Base-by-base conservation (phyloP, 2,329 filamentous ascomycete genomes). In the Beauveria pseudobassiana region DNA sequence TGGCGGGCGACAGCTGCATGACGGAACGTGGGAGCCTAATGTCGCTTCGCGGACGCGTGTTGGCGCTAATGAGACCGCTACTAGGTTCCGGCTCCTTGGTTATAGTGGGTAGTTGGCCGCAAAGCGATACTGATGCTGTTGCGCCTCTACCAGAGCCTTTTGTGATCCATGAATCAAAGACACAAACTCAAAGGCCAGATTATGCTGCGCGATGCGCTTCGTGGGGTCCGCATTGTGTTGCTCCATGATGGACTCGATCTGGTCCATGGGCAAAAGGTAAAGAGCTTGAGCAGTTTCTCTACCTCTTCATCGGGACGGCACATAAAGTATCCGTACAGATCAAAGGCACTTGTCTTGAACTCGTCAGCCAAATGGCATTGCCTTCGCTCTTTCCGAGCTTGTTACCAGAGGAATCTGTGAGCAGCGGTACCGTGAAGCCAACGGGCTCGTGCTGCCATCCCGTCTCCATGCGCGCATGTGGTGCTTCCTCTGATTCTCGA, bases 331-430 rank as follows among this genome's bases (percentile, higher is more conserved):
- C 93, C 80, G 72, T 98, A 98, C 1, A 98, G 80, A 62, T 98
- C 91, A 69, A 93, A 97, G 0, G 87, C 78, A 34, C 83, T 87
- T 1, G 93, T 96, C 82, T 91, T 84, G 68, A 88, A 86, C 59
- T 82, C 80, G 72, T 97, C 3, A 99, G 82, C 95, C 95, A 99
- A 42, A 99, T 76, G 2, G 93, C 93, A 72, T 98, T 98, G 28
- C 93, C 93, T 2, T 91, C 89, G 65, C 88, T 96, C 78, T 99
- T 99, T 57, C 95, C 95, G 68, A 98, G 93, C 74, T 99, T 99
- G 71, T 85, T 86, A 20, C 95, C 95, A 0, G 89, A 84, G 1
- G 90, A 81, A 58, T 93, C 93, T 0, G 92, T 96, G 43, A 99
- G 79, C 1, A 99, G 83, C 0, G 95, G 95, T 1, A 93, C 91